Base-by-base conservation (phyloP, 805 yeast species). In the Yamadazyma laniorum region DNA sequence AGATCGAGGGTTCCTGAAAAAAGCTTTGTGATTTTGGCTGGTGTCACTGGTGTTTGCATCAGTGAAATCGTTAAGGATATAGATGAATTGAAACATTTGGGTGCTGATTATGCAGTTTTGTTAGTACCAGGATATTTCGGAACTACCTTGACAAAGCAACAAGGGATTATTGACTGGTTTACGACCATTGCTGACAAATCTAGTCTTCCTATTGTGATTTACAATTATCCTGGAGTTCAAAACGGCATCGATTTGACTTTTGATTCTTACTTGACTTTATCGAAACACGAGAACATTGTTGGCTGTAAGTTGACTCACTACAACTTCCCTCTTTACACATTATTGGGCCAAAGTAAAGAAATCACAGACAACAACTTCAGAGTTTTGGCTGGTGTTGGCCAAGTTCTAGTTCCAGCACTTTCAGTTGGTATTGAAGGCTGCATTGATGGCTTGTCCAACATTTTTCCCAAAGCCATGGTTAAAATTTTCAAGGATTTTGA, bases 241-340 rank as follows among this genome's bases (percentile, higher is more conserved):
- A 71, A 70, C 54, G 59, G 59, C 38, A 55, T 71, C 34, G 52
- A 52, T 37, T 56, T 72, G 39, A 61, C 55, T 21, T 67, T 65
- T 18, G 59, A 52, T 32, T 65, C 75, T 17, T 55, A 70, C 35
- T 56, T 56, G 33, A 61, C 58, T 40, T 65, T 74, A 32, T 65
- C 74, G 25, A 63, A 59, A 18, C 75, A 70, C 51, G 61, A 67
- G 32, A 74, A 72, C 50, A 69, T 71, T 44, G 71, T 74, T 19
- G 82, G 81, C 12, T 61, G 71, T 45, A 77, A 77, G 57, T 55
- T 75, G 40, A 67, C 79, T 4, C 75, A 75, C 50, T 76, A 75
- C 27, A 74, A 77, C 51, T 66, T 75, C 32, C 63, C 76, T 12
- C 70, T 70, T 35, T 72, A 72, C 49, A 62, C 72, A 13, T 53